Evolutionary conservation across 2,329 filamentous ascomycete species (phyloP), one percentile per base, ranked within the genome.

Genomic region (Purpureocillium takamizusanense): DNA sequence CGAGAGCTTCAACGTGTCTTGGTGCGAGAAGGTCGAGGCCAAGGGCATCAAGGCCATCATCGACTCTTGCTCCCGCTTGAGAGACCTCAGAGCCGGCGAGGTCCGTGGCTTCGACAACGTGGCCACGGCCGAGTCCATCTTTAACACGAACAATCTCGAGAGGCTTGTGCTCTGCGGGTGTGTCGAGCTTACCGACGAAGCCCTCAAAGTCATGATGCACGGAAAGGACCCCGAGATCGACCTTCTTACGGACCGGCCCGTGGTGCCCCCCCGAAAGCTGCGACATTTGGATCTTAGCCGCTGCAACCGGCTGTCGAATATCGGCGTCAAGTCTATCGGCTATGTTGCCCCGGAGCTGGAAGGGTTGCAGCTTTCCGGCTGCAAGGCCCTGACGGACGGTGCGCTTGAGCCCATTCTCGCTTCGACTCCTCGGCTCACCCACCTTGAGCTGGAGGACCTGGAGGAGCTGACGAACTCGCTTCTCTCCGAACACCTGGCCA

Each of bases 381-480:
- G 88, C 53, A 69, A 70, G n/a, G 66, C 74, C 11, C 61, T 97
- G 36, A 85, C 79, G 1, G 86, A 95, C 51, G 72, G 70, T 1
- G 80, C 83, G 0, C 67, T 98, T 16, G 74, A 76, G 34, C 72
- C 78, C 2, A 69, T 97, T 15, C 64, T 97, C 3, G 79, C 78
- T 5, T 86, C 86, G 0, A 77, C 84, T 1, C 84, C 87, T 1
- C 70, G 74, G 5, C 73, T 98, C 14, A 89, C 86, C 0, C 86
- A 94, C 54, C 70, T 98, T 31, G 92, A 97, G 48, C 65, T 97
- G 3, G 92, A 98, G 60, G 89, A 95, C 49, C 69, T 95, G 11
- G 72, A 79, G 5, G 70, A 80, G 21, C 65, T 97, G 12, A 89
- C 83, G 14, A 94, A 97, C 54, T 63, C 67, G 4, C 66, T 87